Conservation (phyloP, 768 basidiomycete species). For the Trametes villosa region DNA sequence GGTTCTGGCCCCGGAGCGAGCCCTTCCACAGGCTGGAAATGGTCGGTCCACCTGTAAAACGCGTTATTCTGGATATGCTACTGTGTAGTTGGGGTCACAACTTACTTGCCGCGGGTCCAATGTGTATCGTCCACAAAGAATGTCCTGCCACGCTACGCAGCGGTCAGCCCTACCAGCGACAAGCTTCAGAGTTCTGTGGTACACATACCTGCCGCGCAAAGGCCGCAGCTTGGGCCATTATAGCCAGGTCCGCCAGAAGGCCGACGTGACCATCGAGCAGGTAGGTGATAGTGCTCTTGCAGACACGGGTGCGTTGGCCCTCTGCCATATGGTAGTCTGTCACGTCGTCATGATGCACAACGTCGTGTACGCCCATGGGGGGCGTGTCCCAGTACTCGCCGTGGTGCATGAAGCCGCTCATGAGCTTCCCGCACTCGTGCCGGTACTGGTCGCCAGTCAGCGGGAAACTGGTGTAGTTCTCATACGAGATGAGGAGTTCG, state of each 20-base stretch:
- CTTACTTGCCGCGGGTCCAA: constrained; percentile 76
- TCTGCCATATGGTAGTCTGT: constrained; percentile 31
- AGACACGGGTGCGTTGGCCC: constrained; percentile 36
- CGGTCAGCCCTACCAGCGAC: not conserved
- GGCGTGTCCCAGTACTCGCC: constrained; percentile 54
- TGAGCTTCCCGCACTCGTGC: constrained; percentile 56
- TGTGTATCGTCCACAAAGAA: constrained; percentile 72
- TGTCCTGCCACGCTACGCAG: constrained; percentile 57
- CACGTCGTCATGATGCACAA: constrained; percentile 35
- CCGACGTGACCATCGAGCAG: constrained; percentile 71
- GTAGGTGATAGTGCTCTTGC: constrained; percentile 71
- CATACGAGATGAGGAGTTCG: constrained; percentile 50
- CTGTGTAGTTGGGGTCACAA: no score
- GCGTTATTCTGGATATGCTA: not conserved
- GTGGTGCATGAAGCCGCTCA: constrained; percentile 50
- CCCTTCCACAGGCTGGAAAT: constrained; percentile 58
- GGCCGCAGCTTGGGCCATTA: constrained; percentile 69
- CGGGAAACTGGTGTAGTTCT: constrained; percentile 62
- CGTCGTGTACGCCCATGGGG: constrained; percentile 34
- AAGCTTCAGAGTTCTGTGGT: not conserved
- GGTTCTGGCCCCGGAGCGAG: constrained; percentile 68
- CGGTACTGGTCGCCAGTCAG: constrained; percentile 60
- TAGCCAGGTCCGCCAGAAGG: constrained; percentile 64
- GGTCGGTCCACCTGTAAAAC: constrained; percentile 60
- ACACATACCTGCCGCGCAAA: constrained; percentile 63